These are phyloP conservation scores for Silene latifolia DNA, from an alignment of 148 eudicot species.

Conservation along the genomic window DNA sequence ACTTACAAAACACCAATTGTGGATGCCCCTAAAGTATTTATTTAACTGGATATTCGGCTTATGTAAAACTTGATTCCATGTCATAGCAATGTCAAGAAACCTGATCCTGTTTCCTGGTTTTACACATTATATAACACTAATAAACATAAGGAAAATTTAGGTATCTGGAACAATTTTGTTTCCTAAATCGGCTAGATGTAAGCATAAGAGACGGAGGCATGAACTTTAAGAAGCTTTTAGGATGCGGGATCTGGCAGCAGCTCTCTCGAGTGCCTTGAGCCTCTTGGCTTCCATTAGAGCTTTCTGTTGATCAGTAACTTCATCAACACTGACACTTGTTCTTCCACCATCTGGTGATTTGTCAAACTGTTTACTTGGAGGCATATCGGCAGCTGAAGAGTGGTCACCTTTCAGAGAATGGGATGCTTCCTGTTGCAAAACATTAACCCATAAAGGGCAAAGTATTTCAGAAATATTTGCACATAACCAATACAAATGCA, in stretches of 20 bases:
- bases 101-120: not conserved
- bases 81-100: not conserved
- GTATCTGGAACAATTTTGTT: too few species aligned
- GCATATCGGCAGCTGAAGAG: conserved; percentile 16
- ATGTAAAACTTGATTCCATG: not conserved
- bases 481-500: not conserved
- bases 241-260: conserved; percentile 45
- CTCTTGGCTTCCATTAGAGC: conserved; percentile 65
- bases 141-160: too few species aligned
- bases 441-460: not conserved
- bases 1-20: not conserved
- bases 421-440: conserved; percentile 39
- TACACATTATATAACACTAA: too few species aligned
- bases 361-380: conserved; percentile 22
- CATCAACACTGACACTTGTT: conserved; percentile 15
- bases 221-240: conserved; percentile 31
- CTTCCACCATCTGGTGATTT: conserved; percentile 16
- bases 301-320: conserved; percentile 54
- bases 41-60: too few species aligned
- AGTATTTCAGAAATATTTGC: not conserved
- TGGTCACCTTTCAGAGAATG: conserved; percentile 14
- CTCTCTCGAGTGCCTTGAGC: conserved; percentile 58
- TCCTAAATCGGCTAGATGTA: too few species aligned
- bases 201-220: not conserved
- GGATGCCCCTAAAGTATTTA: too few species aligned